These are phyloP conservation scores for Russula earlei DNA, from an alignment of 768 basidiomycete genomes.

Conservation along the genomic window DNA sequence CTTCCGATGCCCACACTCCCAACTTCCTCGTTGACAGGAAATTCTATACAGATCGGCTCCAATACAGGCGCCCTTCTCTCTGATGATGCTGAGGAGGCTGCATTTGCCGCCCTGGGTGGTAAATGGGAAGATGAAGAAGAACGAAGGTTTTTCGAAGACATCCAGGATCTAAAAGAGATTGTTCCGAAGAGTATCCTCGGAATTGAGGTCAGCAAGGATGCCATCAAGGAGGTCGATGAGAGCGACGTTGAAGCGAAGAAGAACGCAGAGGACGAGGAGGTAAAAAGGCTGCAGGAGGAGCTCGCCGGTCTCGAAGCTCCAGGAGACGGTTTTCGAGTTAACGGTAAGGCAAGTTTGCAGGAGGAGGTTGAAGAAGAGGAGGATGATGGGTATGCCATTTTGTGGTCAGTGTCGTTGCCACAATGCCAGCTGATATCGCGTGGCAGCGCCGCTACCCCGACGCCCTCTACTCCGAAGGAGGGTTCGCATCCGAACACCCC, in stretches of 20 bases:
- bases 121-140: slow-evolving; percentile 99
- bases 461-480: slow-evolving; percentile 53
- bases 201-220: slow-evolving; percentile 36
- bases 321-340: slow-evolving; percentile 20
- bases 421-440: background rate
- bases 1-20: slow-evolving; percentile 78
- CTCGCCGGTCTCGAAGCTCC: slow-evolving; percentile 49
- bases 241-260: slow-evolving; percentile 45
- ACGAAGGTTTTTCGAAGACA: slow-evolving; percentile 84
- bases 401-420: background rate
- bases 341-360: slow-evolving; percentile 15
- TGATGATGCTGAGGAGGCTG: slow-evolving; percentile 49
- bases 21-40: slow-evolving; percentile 67
- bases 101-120: slow-evolving; percentile 43
- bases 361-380: slow-evolving; percentile 17
- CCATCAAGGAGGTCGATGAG: slow-evolving; percentile 29
- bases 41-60: slow-evolving; percentile 72
- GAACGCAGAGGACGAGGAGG: slow-evolving; percentile 56
- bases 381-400: slow-evolving; percentile 26
- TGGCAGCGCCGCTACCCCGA: slow-evolving; percentile 45
- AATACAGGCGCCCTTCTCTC: slow-evolving; percentile 33
- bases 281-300: slow-evolving; percentile 70
- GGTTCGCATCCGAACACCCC: slow-evolving; percentile 48
- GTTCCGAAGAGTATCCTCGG: slow-evolving; percentile 85
- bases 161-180: slow-evolving; percentile 84